A percentile compares a stretch with the other conserved stretches of the same genome.
Evolutionary conservation across 495 filamentous ascomycete genomes (phyloP).

Genomic region (Opeltia flavorubescens): DNA sequence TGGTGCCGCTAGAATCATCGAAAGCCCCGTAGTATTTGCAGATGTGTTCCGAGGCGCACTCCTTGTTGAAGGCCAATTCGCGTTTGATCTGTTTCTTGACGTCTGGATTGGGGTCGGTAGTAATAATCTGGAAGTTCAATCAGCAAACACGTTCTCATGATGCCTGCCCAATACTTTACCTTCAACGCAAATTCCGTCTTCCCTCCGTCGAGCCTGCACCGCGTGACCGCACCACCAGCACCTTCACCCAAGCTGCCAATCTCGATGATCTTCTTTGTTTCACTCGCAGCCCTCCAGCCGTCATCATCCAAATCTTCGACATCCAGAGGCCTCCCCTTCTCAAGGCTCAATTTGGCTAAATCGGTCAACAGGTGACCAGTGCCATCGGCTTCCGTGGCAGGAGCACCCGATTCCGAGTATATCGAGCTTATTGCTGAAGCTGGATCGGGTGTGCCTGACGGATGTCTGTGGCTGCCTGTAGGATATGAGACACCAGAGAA

Average conservation of each 20-base stretch:
- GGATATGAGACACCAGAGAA: slow-evolving; percentile 65
- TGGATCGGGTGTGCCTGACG: slow-evolving; percentile 62
- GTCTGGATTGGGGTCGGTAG: slow-evolving; percentile 91
- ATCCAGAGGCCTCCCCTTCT: slow-evolving; percentile 69
- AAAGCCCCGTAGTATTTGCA: slow-evolving; percentile 96
- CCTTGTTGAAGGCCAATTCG: slow-evolving; percentile 93
- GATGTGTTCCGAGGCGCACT: slow-evolving; percentile 85
- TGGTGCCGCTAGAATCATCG: slow-evolving; percentile 82
- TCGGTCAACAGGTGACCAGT: slow-evolving; percentile 55
- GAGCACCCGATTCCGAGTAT: slow-evolving; percentile 60
- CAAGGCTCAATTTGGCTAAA: slow-evolving; percentile 58
- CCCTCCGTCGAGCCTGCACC: slow-evolving; percentile 72
- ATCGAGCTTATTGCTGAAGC: slow-evolving; percentile 75
- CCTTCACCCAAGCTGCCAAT: slow-evolving; percentile 87
- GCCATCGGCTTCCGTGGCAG: slow-evolving; percentile 61
- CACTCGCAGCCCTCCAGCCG: slow-evolving; percentile 84
- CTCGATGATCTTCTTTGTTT: slow-evolving; percentile 74
- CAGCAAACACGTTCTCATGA: slow-evolving; percentile 3
- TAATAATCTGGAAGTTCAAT: slow-evolving; percentile 58
- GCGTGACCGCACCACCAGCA: slow-evolving; percentile 88
- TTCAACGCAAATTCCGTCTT: slow-evolving; percentile 95
- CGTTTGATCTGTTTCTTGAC: slow-evolving; percentile 96
- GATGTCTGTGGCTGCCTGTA: slow-evolving; percentile 40
- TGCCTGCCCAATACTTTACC: slow-evolving; percentile 34
- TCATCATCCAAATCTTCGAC: slow-evolving; percentile 91